phyloP scores from a whole-genome alignment of 495 filamentous ascomycete genomes.

The Endocarpon pusillum region DNA sequence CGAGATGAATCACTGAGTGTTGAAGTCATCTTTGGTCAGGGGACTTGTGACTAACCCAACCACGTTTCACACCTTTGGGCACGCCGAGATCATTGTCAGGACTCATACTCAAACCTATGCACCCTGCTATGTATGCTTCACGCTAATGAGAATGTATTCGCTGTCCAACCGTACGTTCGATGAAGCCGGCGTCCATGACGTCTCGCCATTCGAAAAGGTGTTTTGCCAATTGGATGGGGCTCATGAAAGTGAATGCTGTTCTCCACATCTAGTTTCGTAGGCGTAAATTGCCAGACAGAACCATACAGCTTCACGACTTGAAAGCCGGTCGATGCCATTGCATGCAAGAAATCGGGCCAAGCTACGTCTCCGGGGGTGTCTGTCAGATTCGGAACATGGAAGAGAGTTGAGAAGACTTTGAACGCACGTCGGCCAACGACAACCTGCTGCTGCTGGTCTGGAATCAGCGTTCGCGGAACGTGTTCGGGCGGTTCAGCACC shows the following conservation, averaged over 20 bases:
- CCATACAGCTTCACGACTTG: constrained; percentile 31
- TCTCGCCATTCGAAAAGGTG: constrained; percentile 22
- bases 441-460: constrained; percentile 15
- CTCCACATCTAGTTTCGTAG: constrained; percentile 20
- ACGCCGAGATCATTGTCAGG: no score
- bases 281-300: constrained; percentile 33
- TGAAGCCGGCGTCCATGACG: constrained; percentile 26
- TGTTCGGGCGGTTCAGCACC: background rate
- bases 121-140: constrained; percentile 91
- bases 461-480: background rate
- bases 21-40: no score
- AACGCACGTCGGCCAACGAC: constrained; percentile 24
- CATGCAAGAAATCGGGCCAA: constrained; percentile 35
- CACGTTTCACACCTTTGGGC: no score
- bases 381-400: constrained; percentile 16
- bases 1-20: no score
- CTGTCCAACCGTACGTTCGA: constrained; percentile 28
- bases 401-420: constrained; percentile 30
- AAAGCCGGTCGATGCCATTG: constrained; percentile 31
- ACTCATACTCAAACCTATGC: no score
- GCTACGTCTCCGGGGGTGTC: constrained; percentile 25
- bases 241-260: constrained; percentile 37
- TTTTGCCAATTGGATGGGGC: constrained; percentile 31
- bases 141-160: constrained; percentile 32
- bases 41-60: no score